These are phyloP conservation scores for Citrus inodora DNA, from an alignment of 345 rosid genomes.

Conservation along the genomic window DNA sequence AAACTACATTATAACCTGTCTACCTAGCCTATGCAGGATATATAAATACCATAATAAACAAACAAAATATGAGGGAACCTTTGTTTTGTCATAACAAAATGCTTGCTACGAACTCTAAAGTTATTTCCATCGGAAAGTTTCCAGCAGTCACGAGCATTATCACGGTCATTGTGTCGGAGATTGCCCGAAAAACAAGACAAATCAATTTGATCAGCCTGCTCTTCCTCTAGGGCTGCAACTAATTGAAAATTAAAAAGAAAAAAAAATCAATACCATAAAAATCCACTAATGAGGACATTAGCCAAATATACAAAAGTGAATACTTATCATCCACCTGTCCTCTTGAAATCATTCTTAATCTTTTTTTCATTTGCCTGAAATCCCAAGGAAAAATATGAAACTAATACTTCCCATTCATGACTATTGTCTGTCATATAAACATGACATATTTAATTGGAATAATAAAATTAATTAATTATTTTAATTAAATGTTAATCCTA, in stretches of 20 bases:
- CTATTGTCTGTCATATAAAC: too few species aligned
- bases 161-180: slow-evolving; percentile 77
- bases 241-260: background rate
- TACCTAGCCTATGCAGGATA: background rate
- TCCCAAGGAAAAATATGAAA: slow-evolving; percentile 2
- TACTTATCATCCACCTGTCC: slow-evolving; percentile 45
- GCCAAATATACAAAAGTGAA: slow-evolving; percentile 3
- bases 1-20: background rate
- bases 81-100: slow-evolving; percentile 83
- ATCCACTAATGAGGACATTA: background rate
- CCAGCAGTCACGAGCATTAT: slow-evolving; percentile 93
- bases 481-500: too few species aligned
- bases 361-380: slow-evolving; percentile 49
- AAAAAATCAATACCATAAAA: background rate
- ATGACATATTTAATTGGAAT: too few species aligned
- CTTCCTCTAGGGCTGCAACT: slow-evolving; percentile 64
- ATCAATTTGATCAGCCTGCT: slow-evolving; percentile 66
- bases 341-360: slow-evolving; percentile 53
- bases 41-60: slow-evolving; percentile 8
- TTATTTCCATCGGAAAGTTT: slow-evolving; percentile 79
- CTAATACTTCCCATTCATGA: too few species aligned
- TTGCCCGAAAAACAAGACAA: slow-evolving; percentile 85
- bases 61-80: slow-evolving; percentile 42
- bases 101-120: slow-evolving; percentile 92
- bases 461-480: too few species aligned